Base-by-base conservation (phyloP, 2,329 filamentous ascomycete species). In the Coniochaeta hoffmannii region DNA sequence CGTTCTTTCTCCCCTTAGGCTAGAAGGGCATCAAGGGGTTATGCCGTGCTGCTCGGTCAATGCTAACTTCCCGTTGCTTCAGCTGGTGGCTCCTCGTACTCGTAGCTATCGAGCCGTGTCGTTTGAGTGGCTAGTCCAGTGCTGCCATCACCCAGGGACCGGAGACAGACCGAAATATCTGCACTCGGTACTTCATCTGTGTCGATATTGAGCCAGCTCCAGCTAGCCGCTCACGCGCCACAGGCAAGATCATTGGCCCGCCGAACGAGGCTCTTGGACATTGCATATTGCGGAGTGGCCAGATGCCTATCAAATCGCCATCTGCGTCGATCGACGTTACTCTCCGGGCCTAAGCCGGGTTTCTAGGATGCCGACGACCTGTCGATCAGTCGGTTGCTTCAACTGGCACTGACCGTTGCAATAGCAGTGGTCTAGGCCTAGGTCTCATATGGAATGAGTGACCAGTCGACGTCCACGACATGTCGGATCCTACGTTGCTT, bases 81-180 rank as follows among this genome's bases (percentile, higher is more conserved):
- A 46, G 41, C 15, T 28, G n/a, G 22, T 9, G 7, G 19, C 24
- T 28, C 19, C 14, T 28, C 19, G 41, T 12, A 46, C 11, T 4
- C 41, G 22, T 46, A n/a, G 22, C 41, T 28, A 58, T 58, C 56
- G 54, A 58, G 10, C 57, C 57, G 57, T 53, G 44, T 55, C 57
- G 57, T 53, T 36, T 50, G 24, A 11, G 6, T 15, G 28, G 17
- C 49, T 10, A 46, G n/a, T n/a, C n/a, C n/a, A n/a, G n/a, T n/a
- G n/a, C n/a, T n/a, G n/a, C 36, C 26, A 28, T 28, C 19, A 9
- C 26, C 9, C 22, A 28, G 41, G 41, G 26, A 28, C 41, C 41
- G 41, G 19, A 28, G 49, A 28, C 28, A 34, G 24, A 34, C n/a
- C 28, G 28, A 50, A 15, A 7, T 12, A 4, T 50, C 7, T 19